Percentiles rank a stretch among this genome's conserved stretches.
These are phyloP conservation scores for Cornus florida DNA, from an alignment of 148 eudicot species.

Conservation along the genomic window DNA sequence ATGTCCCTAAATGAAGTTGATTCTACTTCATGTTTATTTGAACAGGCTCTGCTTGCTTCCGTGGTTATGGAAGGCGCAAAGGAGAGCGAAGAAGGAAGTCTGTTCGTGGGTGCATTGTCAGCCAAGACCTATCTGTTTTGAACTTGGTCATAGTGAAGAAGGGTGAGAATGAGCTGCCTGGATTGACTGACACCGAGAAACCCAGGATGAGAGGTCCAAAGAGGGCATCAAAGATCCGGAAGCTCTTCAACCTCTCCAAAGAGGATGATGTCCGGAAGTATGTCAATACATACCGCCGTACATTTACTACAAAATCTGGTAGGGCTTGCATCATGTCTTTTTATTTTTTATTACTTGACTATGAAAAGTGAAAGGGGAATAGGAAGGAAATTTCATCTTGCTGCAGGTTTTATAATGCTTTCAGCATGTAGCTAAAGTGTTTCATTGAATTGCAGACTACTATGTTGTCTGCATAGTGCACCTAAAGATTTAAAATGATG, in stretches of 20 bases:
- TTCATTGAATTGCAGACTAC: no score
- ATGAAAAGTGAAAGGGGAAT: no score
- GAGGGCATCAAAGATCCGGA: conserved; percentile 10
- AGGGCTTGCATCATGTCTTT: neutral
- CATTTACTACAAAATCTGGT: conserved; percentile 10
- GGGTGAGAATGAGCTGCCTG: conserved; percentile 25
- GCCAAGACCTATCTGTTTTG: conserved; percentile 35
- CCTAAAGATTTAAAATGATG: no score
- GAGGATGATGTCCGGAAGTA: conserved; percentile 12
- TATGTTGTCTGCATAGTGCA: no score
- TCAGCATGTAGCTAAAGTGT: no score
- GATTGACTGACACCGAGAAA: conserved; percentile 6
- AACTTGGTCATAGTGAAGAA: conserved; percentile 21
- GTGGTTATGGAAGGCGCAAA: conserved; percentile 34
- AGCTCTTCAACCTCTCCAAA: conserved; percentile 5
- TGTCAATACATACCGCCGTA: conserved; percentile 9
- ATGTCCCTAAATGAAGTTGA: neutral
- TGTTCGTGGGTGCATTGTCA: conserved; percentile 41
- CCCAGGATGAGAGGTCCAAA: conserved; percentile 13
- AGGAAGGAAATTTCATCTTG: no score
- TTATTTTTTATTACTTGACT: neutral
- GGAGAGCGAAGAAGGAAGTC: conserved; percentile 44
- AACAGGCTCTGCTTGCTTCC: conserved; percentile 35
- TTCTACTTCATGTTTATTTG: neutral
- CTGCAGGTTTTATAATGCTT: no score